Evolutionary conservation across 257 asterid species (phyloP).

Genomic region (Solanum tarijense): DNA sequence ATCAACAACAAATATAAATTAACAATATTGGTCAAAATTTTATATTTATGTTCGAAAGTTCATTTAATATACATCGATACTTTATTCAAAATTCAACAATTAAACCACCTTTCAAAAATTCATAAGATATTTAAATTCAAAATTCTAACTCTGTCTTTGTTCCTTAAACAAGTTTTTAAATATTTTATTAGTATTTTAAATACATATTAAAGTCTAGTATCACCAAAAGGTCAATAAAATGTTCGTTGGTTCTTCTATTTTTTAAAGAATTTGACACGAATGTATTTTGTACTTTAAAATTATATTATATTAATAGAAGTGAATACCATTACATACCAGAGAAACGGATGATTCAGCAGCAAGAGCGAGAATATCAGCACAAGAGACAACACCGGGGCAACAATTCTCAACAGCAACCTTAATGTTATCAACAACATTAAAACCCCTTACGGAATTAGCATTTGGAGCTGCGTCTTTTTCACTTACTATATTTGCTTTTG

Average conservation of each 20-base stretch:
- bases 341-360: constrained; percentile 48
- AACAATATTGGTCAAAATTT: background rate
- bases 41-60: background rate
- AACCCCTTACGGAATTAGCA: constrained; percentile 39
- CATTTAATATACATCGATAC: background rate
- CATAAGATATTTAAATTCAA: background rate
- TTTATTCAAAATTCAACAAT: background rate
- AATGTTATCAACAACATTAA: constrained; percentile 44
- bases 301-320: background rate
- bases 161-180: background rate
- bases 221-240: background rate
- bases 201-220: background rate
- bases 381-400: constrained; percentile 58
- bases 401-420: constrained; percentile 39
- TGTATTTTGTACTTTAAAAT: background rate
- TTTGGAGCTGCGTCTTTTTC: constrained; percentile 55
- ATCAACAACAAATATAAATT: fast-evolving
- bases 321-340: constrained; percentile 9
- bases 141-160: background rate
- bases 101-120: background rate
- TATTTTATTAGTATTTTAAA: background rate
- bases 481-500: constrained; percentile 25
- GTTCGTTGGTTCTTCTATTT: fast-evolving
- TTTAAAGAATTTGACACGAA: background rate
- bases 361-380: constrained; percentile 60